Percentiles rank a stretch among this genome's conserved stretches.
Evolutionary conservation across 768 basidiomycete species (phyloP).

Genomic region (Boletus bicolor): DNA sequence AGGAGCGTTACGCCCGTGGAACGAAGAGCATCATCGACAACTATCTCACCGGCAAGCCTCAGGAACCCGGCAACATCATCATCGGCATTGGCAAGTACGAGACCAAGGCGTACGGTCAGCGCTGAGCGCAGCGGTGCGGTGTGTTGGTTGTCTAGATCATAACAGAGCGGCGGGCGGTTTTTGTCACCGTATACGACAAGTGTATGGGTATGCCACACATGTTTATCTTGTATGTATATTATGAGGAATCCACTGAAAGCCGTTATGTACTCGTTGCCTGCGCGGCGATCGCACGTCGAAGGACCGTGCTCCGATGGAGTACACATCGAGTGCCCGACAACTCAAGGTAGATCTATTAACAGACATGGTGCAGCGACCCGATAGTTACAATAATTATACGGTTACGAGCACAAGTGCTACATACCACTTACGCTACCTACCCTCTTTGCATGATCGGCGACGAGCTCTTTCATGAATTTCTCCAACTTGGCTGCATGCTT

Average conservation of each 20-base stretch:
- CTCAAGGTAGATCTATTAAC: not conserved
- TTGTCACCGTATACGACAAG: not conserved
- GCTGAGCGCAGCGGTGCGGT: slow-evolving; percentile 1
- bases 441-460: slow-evolving; percentile 31
- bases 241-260: not conserved
- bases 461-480: slow-evolving; percentile 61
- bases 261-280: not conserved
- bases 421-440: slow-evolving; percentile 7
- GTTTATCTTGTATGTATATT: not conserved
- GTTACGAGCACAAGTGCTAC: not conserved
- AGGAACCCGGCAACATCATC: slow-evolving; percentile 81
- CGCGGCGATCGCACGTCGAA: too few relatives aligned
- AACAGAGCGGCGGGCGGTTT: not conserved
- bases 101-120: slow-evolving; percentile 42
- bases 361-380: not conserved
- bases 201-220: not conserved
- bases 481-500: slow-evolving; percentile 86
- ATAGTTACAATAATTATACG: not conserved
- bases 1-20: slow-evolving; percentile 79
- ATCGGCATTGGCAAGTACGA: slow-evolving; percentile 59
- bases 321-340: not conserved
- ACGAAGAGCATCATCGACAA: slow-evolving; percentile 68
- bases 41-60: slow-evolving; percentile 59
- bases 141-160: not conserved
- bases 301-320: too few relatives aligned